Evolutionary conservation across 306 rosid genomes (phyloP), one percentile per base, ranked within the genome.

Genomic region (Macrotyloma uniflorum): DNA sequence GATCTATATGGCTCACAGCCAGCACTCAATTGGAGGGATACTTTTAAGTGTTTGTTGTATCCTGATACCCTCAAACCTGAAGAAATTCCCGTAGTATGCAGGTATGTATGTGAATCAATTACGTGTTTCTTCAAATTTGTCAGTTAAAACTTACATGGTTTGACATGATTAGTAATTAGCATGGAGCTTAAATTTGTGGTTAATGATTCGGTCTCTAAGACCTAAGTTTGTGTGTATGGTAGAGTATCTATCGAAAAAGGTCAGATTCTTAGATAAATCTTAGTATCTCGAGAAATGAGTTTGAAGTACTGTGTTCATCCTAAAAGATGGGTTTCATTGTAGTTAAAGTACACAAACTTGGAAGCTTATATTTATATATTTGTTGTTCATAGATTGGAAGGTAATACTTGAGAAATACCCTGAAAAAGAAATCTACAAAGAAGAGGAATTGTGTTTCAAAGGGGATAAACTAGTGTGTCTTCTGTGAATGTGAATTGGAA

Each of bases 21-120:
- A 23, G 74, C 83, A 58, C 73, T 69, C 8, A 79, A 69, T 53
- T 83, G 87, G 87, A 83, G 87, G 57, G 87, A 83, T 10, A 26
- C 58, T 68, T 79, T 69, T 62, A 0, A 0, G 6, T 79, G 80
- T 62, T 61, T 5, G 53, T 46, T 83, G 45, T 76, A 79, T 68
- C 84, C 86, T 74, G 26, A 78, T 57, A 0, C 54, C 15, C 83
- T 80, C 12, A 74, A 79, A 15, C 63, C 78, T 11, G 70, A 83
- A 67, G 70, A 83, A 8, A 22, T 83, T 45, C 86, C 86, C 3
- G 14, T 8, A 28, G 74, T 32, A 30, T 83, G 83, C 83, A 74
- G 86, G 86, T 83, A 79, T 32, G 12, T 6, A 13, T 53, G 16
- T 40, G 8, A 55, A 35, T 28, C 50, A 23, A 49, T 30, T 19